Conservation (phyloP, 2,329 filamentous ascomycete species). For the Teratosphaeriaceae sp. region DNA sequence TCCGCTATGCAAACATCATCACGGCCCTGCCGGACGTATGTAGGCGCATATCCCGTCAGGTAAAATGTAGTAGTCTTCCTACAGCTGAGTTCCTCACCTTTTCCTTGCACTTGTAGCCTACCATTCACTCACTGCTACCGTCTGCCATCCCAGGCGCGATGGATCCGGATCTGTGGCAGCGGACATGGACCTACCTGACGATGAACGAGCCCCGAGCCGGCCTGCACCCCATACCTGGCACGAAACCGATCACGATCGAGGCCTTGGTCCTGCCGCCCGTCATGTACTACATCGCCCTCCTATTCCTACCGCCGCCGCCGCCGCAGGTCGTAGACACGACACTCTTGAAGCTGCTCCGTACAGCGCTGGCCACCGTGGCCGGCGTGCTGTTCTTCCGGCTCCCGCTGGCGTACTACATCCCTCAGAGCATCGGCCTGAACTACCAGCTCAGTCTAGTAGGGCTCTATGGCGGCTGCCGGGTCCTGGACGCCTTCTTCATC, state of each 20-base stretch:
- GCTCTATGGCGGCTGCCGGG: constrained; percentile 36
- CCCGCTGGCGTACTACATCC: constrained; percentile 37
- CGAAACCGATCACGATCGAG: constrained; percentile 32
- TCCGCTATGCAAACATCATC: too few relatives aligned
- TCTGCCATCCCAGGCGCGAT: too few relatives aligned
- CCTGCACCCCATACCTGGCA: constrained; percentile 37
- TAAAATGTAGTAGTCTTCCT: too few relatives aligned
- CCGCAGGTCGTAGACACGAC: constrained; percentile 28
- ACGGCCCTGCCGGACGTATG: too few relatives aligned
- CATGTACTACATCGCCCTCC: constrained; percentile 37
- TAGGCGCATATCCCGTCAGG: too few relatives aligned
- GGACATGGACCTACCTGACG: constrained; percentile 13
- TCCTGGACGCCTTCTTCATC: constrained; percentile 40
- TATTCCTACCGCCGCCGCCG: constrained; percentile 36
- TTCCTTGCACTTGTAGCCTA: not conserved
- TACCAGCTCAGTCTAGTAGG: constrained; percentile 40
- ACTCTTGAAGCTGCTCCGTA: constrained; percentile 29
- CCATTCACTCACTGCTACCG: too few relatives aligned
- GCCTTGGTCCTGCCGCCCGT: constrained; percentile 35
- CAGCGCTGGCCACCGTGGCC: constrained; percentile 31
- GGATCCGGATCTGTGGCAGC: not conserved
- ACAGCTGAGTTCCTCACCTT: too few relatives aligned
- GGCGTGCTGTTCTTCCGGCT: constrained; percentile 37
- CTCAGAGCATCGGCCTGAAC: constrained; percentile 39
- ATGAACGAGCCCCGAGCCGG: constrained; percentile 30